Percentiles rank a stretch among this genome's conserved stretches.
Evolutionary conservation across 495 filamentous ascomycete species (phyloP).

Genomic region (Clohesyomyces aquaticus): DNA sequence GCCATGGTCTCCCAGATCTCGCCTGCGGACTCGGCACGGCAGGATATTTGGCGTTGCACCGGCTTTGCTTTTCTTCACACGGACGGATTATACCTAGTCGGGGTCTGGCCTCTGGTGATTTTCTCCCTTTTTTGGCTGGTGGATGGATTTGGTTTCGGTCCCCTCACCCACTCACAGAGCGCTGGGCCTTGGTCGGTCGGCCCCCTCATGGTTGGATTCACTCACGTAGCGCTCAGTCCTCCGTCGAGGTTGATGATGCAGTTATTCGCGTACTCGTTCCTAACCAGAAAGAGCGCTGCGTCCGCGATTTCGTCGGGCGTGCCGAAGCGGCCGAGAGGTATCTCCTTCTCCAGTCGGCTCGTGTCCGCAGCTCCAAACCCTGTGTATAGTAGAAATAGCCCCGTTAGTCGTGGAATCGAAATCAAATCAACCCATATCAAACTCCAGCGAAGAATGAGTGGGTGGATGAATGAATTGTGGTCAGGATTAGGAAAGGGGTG

Average conservation of each 20-base stretch:
- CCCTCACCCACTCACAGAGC: too few species aligned
- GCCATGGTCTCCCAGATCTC: too few species aligned
- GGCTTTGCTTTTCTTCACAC: not conserved
- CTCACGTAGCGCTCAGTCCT: slow-evolving; percentile 64
- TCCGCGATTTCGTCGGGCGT: slow-evolving; percentile 73
- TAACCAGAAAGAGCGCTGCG: slow-evolving; percentile 76
- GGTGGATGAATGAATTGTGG: not conserved
- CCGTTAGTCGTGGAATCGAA: too few species aligned
- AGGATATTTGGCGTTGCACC: too few species aligned
- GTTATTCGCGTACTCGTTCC: slow-evolving; percentile 79
- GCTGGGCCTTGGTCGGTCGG: too few species aligned
- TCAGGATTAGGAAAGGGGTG: not conserved
- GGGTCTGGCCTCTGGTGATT: not conserved
- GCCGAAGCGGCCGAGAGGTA: slow-evolving; percentile 74
- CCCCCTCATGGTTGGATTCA: too few species aligned
- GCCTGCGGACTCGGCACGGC: too few species aligned
- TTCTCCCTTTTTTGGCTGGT: not conserved
- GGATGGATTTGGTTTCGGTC: too few species aligned
- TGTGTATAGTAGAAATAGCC: too few species aligned
- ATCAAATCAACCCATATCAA: too few species aligned
- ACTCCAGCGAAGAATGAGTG: too few species aligned
- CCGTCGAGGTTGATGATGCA: slow-evolving; percentile 87
- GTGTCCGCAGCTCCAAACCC: too few species aligned
- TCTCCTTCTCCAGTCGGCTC: slow-evolving; percentile 45
- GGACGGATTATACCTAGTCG: slow-evolving; percentile 5